These are phyloP conservation scores for Naganishia onofrii DNA, from an alignment of 768 basidiomycete genomes.

Conservation along the genomic window DNA sequence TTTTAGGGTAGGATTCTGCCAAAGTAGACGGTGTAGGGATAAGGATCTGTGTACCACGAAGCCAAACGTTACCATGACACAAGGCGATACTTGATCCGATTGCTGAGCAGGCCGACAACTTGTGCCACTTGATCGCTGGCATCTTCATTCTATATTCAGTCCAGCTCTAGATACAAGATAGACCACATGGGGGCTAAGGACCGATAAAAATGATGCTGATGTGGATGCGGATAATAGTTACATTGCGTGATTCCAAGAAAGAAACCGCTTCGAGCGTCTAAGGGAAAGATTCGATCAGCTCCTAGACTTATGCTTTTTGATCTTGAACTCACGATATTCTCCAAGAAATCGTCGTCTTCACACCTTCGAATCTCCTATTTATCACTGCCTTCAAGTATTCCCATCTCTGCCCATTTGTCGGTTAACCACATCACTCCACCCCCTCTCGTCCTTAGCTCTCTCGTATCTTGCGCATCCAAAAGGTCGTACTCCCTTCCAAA, in stretches of 20 bases:
- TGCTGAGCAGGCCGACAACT: too few relatives aligned
- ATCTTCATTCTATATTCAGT: not conserved
- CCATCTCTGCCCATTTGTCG: slow-evolving; percentile 88
- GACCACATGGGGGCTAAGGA: not conserved
- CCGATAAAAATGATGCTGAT: not conserved
- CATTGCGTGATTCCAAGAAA: not conserved
- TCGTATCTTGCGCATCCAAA: slow-evolving; percentile 82
- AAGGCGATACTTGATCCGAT: too few relatives aligned
- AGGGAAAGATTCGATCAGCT: not conserved
- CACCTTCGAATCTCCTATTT: not conserved
- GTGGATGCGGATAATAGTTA: not conserved
- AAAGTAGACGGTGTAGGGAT: too few relatives aligned
- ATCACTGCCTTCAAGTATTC: slow-evolving; percentile 64
- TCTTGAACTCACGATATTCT: not conserved
- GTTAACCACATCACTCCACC: slow-evolving; percentile 72
- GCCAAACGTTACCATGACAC: too few relatives aligned
- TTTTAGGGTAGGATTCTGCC: too few relatives aligned
- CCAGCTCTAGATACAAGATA: not conserved
- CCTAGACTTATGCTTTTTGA: not conserved
- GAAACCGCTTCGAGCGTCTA: not conserved
- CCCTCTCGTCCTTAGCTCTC: slow-evolving; percentile 51
- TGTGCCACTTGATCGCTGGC: not conserved
- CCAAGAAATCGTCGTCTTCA: not conserved
- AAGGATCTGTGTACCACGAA: too few relatives aligned
- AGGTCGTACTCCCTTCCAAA: slow-evolving; percentile 93